Evolutionary conservation across 495 filamentous ascomycete genomes (phyloP), one percentile per base, ranked within the genome.

Genomic region (Penicillium manginii): DNA sequence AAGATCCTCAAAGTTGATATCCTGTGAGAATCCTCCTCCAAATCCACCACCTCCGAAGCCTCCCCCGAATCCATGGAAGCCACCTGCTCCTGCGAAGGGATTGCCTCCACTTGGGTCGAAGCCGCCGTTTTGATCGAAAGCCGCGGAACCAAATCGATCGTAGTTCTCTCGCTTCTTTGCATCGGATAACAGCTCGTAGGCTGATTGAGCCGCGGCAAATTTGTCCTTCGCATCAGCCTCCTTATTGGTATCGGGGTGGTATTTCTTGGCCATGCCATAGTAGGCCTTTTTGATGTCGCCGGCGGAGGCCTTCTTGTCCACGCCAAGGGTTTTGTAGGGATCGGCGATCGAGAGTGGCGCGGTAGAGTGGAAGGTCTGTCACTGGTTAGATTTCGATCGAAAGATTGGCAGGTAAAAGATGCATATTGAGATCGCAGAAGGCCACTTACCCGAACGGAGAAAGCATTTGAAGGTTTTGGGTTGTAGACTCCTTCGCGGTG

Each of bases 251-350:
- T 98, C 94, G 8, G 94, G 94, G 66, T 98, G 94, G 70, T 86
- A 98, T 69, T 97, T 98, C 76, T 98, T 98, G n/a, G 94, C 94
- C 59, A 97, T 78, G 52, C 91, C 88, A 72, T 98, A 98, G 79
- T 98, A 98, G 2, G 94, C 93, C 74, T 97, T 98, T 69, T 98
- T 98, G 66, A 98, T 97, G 7, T 97, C 96, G 54, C 85, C 69
- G 5, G 90, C 73, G n/a, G 91, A 88, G 14, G 94, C 91, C 40
- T 71, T 79, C 70, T 91, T 93, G 56, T 80, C 78, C 14, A 98
- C 88, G n/a, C 93, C 94, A 35, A 98, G 86, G 31, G 87, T 77
- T 53, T 83, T 84, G 71, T 98, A 98, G 8, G 94, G 94, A 66
- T 98, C 87, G 65, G 89, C 83, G 19, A 86, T 83, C 45, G 82